phyloP scores from a whole-genome alignment of 352 stramenopile genomes.

The Peronospora farinosa region DNA sequence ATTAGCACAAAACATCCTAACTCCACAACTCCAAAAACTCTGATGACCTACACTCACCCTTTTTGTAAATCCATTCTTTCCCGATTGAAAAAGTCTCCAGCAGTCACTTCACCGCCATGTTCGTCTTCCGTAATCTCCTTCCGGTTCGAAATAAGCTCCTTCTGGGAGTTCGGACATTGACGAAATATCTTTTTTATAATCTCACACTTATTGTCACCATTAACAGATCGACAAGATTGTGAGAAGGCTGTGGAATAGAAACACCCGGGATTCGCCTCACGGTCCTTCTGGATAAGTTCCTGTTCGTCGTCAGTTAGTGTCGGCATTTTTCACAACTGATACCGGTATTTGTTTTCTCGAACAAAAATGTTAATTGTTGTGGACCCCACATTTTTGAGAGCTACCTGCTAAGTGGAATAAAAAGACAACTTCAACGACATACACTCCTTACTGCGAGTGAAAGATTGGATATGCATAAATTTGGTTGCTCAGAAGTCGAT shows the following conservation, averaged over 20 bases:
- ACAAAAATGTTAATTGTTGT: conserved; percentile 13
- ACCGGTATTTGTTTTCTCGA: conserved; percentile 17
- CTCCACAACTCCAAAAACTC: no score
- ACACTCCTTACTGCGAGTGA: background rate
- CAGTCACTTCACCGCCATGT: conserved; percentile 38
- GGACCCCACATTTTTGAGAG: conserved; percentile 2
- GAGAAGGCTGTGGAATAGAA: conserved; percentile 79
- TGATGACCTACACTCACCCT: conserved; percentile 20
- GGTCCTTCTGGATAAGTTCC: conserved; percentile 66
- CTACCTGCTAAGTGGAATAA: conserved; percentile 2
- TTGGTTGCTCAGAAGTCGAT: no score
- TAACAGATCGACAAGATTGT: conserved; percentile 69
- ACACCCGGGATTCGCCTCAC: conserved; percentile 62
- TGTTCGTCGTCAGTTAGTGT: conserved; percentile 65
- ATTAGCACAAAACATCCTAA: background rate
- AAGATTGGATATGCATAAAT: no score
- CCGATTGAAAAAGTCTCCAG: conserved; percentile 63
- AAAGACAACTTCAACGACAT: background rate
- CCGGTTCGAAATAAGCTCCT: conserved; percentile 71
- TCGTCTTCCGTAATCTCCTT: conserved; percentile 77
- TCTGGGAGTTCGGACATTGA: conserved; percentile 61
- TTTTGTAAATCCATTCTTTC: conserved; percentile 56
- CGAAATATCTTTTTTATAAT: conserved; percentile 84
- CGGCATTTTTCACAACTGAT: conserved; percentile 32
- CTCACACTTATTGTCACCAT: conserved; percentile 82